A percentile compares a stretch with the other conserved stretches of the same genome.
Conservation (phyloP, 1,139 yeast genomes). For the Diutina rugosa region DNA sequence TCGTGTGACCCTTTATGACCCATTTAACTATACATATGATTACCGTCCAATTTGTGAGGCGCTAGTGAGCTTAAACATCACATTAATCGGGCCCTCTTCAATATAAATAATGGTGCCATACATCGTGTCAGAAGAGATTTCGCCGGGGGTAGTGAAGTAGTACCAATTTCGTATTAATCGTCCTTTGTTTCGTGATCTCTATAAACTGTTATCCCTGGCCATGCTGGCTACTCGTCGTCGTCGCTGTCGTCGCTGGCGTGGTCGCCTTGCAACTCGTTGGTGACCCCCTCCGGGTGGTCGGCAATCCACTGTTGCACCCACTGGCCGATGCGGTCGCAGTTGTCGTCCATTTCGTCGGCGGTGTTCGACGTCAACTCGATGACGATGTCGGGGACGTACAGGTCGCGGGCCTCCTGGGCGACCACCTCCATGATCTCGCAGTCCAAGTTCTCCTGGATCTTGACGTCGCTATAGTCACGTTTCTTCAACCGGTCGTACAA, state of each 20-base stretch:
- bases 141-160: too few species aligned
- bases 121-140: too few species aligned
- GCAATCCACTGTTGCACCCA: slow-evolving; percentile 70
- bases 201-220: too few species aligned
- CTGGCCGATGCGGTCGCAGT: slow-evolving; percentile 56
- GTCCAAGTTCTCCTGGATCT: slow-evolving; percentile 84
- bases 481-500: slow-evolving; percentile 65
- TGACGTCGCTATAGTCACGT: slow-evolving; percentile 65
- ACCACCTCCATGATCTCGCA: slow-evolving; percentile 96
- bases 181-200: too few species aligned
- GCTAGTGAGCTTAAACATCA: too few species aligned
- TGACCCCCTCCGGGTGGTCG: slow-evolving; percentile 30
- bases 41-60: too few species aligned
- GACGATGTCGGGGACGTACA: slow-evolving; percentile 68
- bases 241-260: slow-evolving; percentile 1
- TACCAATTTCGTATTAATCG: too few species aligned
- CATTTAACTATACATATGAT: too few species aligned
- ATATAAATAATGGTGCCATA: too few species aligned
- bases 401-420: slow-evolving; percentile 73
- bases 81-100: too few species aligned
- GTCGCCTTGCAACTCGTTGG: slow-evolving; percentile 14
- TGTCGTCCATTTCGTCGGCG: slow-evolving; percentile 66
- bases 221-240: neutral
- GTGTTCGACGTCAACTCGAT: slow-evolving; percentile 64
- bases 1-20: too few species aligned